Conservation (phyloP, 1,284 basidiomycete genomes). For the Ustilago bromivora region DNA sequence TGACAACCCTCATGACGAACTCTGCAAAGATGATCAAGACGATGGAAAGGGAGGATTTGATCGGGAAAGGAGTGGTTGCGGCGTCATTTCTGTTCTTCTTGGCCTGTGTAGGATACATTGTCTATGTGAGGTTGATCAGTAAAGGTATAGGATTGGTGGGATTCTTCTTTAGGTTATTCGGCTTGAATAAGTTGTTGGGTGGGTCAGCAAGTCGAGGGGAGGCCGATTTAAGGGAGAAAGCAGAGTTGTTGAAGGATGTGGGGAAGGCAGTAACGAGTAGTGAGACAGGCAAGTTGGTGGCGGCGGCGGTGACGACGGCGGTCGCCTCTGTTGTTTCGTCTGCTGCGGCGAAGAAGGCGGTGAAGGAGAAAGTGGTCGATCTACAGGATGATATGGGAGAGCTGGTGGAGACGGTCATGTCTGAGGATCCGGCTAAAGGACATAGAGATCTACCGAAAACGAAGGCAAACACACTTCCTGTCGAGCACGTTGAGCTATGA, state of each 20-base stretch:
- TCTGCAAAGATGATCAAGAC: conserved; percentile 64
- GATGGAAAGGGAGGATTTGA: conserved; percentile 67
- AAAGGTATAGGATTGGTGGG: conserved; percentile 56
- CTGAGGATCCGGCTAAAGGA: conserved; percentile 12
- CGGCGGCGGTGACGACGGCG: conserved; percentile 23
- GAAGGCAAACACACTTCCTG: conserved; percentile 29
- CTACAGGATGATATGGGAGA: conserved; percentile 36
- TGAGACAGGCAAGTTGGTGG: conserved; percentile 6
- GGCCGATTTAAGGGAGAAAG: conserved; percentile 43
- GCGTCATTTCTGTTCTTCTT: conserved; percentile 61
- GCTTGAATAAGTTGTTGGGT: conserved; percentile 39
- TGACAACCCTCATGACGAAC: conserved; percentile 59
- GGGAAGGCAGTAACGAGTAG: conserved; percentile 9
- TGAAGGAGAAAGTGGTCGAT: conserved; percentile 27
- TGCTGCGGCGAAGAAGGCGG: conserved; percentile 11
- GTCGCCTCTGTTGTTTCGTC: conserved; percentile 21
- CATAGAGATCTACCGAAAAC: conserved; percentile 11
- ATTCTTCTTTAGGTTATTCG: conserved; percentile 50
- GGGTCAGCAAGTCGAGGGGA: conserved; percentile 16
- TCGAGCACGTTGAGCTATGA: conserved; percentile 42
- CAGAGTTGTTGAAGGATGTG: conserved; percentile 17
- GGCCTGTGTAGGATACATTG: conserved; percentile 61
- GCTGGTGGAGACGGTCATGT: conserved; percentile 26
- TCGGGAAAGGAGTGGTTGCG: conserved; percentile 58
- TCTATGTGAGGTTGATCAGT: conserved; percentile 64